A percentile compares a stretch with the other conserved stretches of the same genome.
These are phyloP conservation scores for Silybum marianum DNA, from an alignment of 129 eudicot species.

Conservation along the genomic window DNA sequence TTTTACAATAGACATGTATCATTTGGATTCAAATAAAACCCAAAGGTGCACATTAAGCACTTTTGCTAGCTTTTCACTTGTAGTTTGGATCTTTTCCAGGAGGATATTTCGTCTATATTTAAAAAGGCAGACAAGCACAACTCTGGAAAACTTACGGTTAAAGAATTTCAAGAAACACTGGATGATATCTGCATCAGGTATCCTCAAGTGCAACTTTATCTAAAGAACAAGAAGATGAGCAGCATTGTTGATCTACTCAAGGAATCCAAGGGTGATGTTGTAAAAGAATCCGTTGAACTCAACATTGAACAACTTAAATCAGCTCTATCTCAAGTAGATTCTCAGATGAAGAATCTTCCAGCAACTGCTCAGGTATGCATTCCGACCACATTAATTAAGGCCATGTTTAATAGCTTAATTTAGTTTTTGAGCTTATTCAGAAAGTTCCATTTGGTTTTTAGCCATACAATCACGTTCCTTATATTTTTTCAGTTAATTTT, in stretches of 20 bases:
- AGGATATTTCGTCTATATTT: conserved; percentile 57
- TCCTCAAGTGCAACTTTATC: conserved; percentile 56
- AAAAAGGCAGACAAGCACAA: conserved; percentile 56
- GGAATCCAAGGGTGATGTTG: conserved; percentile 50
- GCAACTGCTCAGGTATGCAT: conserved; percentile 62
- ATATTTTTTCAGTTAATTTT: too few relatives aligned
- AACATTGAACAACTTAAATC: conserved; percentile 52
- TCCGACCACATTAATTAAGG: not conserved
- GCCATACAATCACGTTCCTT: not conserved
- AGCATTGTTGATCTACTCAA: conserved; percentile 53
- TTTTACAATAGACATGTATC: not conserved
- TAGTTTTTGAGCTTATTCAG: not conserved
- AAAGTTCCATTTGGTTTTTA: not conserved
- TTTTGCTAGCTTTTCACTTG: not conserved
- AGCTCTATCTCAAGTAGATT: conserved; percentile 63
- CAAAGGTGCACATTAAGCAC: too few relatives aligned
- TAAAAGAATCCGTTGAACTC: conserved; percentile 52
- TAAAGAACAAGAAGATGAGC: conserved; percentile 49
- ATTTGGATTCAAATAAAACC: too few relatives aligned
- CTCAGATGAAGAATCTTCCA: conserved; percentile 67
- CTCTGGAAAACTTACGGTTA: conserved; percentile 57
- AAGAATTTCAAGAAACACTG: conserved; percentile 59
- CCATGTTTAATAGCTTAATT: too few relatives aligned
- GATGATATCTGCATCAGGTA: conserved; percentile 59
- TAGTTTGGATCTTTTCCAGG: conserved; percentile 27